Evolutionary conservation across 192 early-diverging fungal species (phyloP), one percentile per base, ranked within the genome.

Genomic region (Thamnidium elegans): DNA sequence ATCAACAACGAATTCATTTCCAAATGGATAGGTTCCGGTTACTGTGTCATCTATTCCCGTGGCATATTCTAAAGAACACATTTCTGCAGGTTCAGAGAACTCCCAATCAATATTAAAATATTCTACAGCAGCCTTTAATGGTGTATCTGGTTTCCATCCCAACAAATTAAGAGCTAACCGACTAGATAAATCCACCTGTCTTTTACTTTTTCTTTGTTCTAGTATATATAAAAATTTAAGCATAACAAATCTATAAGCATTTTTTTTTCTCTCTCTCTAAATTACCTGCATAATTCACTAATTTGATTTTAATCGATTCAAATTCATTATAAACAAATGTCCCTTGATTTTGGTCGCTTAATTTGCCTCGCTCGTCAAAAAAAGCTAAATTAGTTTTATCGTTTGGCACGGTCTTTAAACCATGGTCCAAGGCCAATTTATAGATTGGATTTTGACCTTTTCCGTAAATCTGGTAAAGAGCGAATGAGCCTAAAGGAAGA

Each of bases 381-480:
- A 50, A 67, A 8, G 43, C 63, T 20, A 70, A 45, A 54, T 78
- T 66, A 34, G 61, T 55, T n/a, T 71, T 70, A 44, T 78, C 68
- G 59, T 52, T 70, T 26, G 65, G 56, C 21, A 45, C 56, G 0
- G 68, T 64, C 26, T 68, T 75, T 21, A 78, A 36, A 5, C 73
- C 76, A 53, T 71, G 51, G 20, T 63, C 20, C 7, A 55, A 4
- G 15, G 76, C 73, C 30, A 78, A 52, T 23, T 48, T 50, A 14
- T 70, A 66, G n/a, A 78, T 67, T n/a, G 72, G 76, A 59, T 78
- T 78, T 15, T 66, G 43, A 14, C 65, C 73, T 43, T 74, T 59
- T 10, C 76, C 76, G 50, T 75, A 69, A 30, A 77, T 71, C 68
- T 74, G n/a, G 31, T 19, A 4, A 15, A 54, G 17, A 46, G n/a